Percentiles rank a stretch among this genome's conserved stretches.
Evolutionary conservation across 2,329 filamentous ascomycete species (phyloP).

Genomic region (Didymella segeticola): DNA sequence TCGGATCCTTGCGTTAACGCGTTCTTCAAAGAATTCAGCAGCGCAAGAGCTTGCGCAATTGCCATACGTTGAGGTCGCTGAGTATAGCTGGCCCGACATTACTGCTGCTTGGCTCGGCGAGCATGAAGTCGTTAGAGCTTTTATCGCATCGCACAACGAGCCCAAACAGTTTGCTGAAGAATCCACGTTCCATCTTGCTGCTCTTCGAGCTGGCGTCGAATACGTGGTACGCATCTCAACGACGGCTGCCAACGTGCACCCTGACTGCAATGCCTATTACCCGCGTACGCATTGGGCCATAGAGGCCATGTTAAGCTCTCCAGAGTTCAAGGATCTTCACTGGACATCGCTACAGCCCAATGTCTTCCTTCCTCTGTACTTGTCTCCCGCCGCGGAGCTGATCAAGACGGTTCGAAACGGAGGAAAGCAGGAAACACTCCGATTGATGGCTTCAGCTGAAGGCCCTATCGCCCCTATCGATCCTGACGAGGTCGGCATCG

Average conservation of each 20-base stretch:
- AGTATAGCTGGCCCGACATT: constrained; percentile 22
- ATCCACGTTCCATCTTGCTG: constrained; percentile 20
- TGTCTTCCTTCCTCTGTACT: constrained; percentile 3
- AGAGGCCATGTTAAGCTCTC: constrained; percentile 15
- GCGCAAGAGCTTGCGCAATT: constrained; percentile 19
- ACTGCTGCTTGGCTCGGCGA: constrained; percentile 20
- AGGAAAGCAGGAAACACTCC: constrained; percentile 16
- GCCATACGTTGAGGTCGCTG: constrained; percentile 18
- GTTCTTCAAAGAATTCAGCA: constrained; percentile 8
- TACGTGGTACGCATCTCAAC: constrained; percentile 27
- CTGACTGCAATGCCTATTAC: constrained; percentile 23
- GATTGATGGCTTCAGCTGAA: constrained; percentile 5
- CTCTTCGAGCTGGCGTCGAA: constrained; percentile 19
- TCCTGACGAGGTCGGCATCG: constrained; percentile 20
- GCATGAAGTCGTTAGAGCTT: constrained; percentile 15
- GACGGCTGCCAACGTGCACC: constrained; percentile 15
- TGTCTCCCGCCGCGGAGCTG: constrained; percentile 11
- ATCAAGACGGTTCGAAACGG: constrained; percentile 13
- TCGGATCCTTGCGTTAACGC: constrained; percentile 23
- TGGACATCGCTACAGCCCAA: constrained; percentile 26
- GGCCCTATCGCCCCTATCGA: constrained; percentile 17
- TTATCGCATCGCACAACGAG: constrained; percentile 26
- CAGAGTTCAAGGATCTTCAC: constrained; percentile 15
- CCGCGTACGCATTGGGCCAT: constrained; percentile 25
- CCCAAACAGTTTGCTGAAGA: constrained; percentile 27